These are phyloP conservation scores for Trichoderma citrinoviride DNA, from an alignment of 2,329 filamentous ascomycete genomes.

Conservation along the genomic window DNA sequence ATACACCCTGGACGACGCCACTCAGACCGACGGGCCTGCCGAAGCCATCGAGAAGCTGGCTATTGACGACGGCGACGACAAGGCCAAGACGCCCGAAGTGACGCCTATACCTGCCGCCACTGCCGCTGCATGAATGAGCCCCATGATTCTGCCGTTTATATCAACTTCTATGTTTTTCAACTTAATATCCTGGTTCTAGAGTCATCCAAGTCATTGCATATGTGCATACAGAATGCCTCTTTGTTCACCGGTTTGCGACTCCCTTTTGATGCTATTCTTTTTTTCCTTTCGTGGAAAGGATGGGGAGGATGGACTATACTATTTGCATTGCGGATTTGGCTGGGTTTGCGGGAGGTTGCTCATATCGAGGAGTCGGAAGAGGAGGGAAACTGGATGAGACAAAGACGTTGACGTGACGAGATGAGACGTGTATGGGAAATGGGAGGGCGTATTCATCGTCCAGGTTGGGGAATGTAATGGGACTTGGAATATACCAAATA, in stretches of 20 bases:
- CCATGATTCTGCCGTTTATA: neutral
- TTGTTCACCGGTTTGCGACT: neutral
- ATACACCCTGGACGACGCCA: slow-evolving; percentile 26
- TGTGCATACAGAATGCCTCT: slow-evolving; percentile 19
- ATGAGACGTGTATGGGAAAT: neutral
- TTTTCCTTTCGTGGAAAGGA: neutral
- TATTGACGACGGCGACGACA: slow-evolving; percentile 31
- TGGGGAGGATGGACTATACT: neutral
- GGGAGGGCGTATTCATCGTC: neutral
- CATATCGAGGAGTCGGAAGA: neutral
- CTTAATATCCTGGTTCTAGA: neutral
- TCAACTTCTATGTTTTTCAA: neutral
- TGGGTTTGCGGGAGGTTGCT: neutral
- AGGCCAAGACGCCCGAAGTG: slow-evolving; percentile 18
- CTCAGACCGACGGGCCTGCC: slow-evolving; percentile 32
- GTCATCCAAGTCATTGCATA: slow-evolving; percentile 6
- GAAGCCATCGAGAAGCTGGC: slow-evolving; percentile 35
- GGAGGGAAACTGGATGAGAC: neutral
- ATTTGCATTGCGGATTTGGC: neutral
- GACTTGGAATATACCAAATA: slow-evolving; percentile 18
- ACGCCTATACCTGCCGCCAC: slow-evolving; percentile 7
- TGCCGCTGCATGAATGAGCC: slow-evolving; percentile 9
- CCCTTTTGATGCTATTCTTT: neutral
- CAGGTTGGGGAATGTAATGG: slow-evolving; percentile 7
- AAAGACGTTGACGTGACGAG: neutral